Evolutionary conservation across 78 protist genomes (phyloP), one percentile per base, ranked within the genome.

Genomic region (Dictyostelium capitatum): DNA sequence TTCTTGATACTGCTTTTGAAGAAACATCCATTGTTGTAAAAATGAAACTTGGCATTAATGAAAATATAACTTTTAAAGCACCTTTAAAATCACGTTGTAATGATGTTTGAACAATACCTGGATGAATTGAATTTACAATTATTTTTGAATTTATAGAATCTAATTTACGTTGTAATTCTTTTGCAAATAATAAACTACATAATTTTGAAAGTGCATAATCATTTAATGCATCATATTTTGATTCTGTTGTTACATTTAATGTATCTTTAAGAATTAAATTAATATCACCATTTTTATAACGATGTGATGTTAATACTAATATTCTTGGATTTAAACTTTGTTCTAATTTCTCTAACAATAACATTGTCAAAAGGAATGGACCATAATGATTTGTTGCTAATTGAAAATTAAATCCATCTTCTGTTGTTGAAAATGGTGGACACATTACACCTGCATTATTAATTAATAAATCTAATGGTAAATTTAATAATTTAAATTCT

Each of bases 371-470:
- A 15, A 83, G 32, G 41, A 83, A 83, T 32, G 57, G 90, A 23
- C 90, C 90, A 6, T 72, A 56, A 72, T 83, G 90, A 83, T 83
- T 83, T 0, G 46, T 54, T 8, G 56, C 73, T 53, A 83, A 70
- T 75, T 70, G 78, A 9, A 64, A 28, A 14, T 30, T 69, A 32
- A 30, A 83, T 32, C 90, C 90, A 83, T 83, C 90, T 32, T 32
- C 15, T 1, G 90, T 83, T 11, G 41, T 28, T 15, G 43, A 25
- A n/a, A 20, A 46, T 20, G 78, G 69, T 32, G 53, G 47, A 50
- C 23, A 67, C 75, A 67, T 32, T 23, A 67, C 75, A 73, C 90
- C 90, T 17, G 90, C 90, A 83, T 72, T 73, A 72, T 83, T 72
- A 37, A 83, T 72, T 41, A 83, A 83, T 28, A 25, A 72, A 83